These are phyloP conservation scores for Fusarium lateritium DNA, from an alignment of 2,329 filamentous ascomycete genomes.

Conservation along the genomic window DNA sequence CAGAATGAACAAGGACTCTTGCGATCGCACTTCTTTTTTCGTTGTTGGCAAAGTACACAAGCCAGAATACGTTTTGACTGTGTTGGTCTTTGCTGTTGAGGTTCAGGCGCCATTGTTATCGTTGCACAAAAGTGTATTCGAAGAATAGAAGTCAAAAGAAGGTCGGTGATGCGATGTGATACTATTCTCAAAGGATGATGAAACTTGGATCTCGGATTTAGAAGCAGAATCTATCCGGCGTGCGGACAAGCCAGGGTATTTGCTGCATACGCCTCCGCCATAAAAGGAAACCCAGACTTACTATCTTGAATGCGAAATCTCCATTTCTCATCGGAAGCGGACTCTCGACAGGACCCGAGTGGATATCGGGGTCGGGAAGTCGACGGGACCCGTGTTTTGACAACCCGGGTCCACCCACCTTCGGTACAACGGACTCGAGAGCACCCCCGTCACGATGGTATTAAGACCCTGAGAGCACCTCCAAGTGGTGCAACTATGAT, in stretches of 20 bases:
- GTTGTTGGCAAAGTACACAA: constrained; percentile 39
- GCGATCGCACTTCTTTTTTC: constrained; percentile 43
- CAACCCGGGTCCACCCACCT: constrained; percentile 14
- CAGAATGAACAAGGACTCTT: constrained; percentile 42
- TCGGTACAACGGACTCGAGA: constrained; percentile 30
- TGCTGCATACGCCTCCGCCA: constrained; percentile 14
- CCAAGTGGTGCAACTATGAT: not conserved
- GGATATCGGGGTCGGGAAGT: constrained; percentile 35
- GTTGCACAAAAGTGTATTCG: not conserved
- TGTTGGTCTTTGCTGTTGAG: constrained; percentile 19
- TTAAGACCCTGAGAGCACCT: constrained; percentile 34
- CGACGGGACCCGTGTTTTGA: constrained; percentile 29
- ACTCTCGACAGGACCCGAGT: constrained; percentile 23
- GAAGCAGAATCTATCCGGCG: constrained; percentile 5
- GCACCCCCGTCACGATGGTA: constrained; percentile 13
- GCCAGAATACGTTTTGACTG: constrained; percentile 29
- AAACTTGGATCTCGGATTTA: constrained; percentile 7
- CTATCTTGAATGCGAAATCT: not conserved
- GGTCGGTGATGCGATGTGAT: not conserved
- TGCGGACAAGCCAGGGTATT: constrained; percentile 27
- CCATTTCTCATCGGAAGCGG: constrained; percentile 14
- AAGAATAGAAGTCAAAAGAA: constrained; percentile 3
- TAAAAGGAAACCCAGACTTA: not conserved
- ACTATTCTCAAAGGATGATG: constrained; percentile 5
- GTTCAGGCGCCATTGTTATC: constrained; percentile 25